phyloP scores from a whole-genome alignment of 441 rosid species.

The Macaranga tanarius region DNA sequence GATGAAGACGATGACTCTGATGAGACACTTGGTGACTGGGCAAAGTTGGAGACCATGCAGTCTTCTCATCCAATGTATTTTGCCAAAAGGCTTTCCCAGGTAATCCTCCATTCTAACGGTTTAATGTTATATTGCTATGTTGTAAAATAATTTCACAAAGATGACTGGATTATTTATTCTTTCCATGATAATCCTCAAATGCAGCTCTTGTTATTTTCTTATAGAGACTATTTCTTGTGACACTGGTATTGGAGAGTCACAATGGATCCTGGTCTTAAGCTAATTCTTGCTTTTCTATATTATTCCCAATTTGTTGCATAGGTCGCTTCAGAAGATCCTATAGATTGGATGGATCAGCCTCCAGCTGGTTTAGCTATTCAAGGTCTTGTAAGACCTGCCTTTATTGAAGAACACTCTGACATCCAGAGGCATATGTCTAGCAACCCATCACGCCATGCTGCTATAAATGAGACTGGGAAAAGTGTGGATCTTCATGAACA shows the following conservation, averaged over 20 bases:
- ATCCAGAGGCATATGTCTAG: conserved; percentile 60
- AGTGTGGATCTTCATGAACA: conserved; percentile 36
- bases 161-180: neutral
- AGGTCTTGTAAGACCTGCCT: conserved; percentile 75
- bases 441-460: conserved; percentile 27
- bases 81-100: conserved; percentile 82
- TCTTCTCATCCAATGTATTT: conserved; percentile 92
- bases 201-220: conserved; percentile 8
- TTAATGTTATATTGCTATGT: conserved; percentile 10
- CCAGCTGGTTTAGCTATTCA: conserved; percentile 86
- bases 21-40: conserved; percentile 82
- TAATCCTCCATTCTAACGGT: conserved; percentile 23
- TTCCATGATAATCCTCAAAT: conserved; percentile 4
- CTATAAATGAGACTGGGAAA: conserved; percentile 33
- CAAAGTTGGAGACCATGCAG: conserved; percentile 85
- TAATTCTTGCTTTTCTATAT: conserved; percentile 15
- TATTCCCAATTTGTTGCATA: conserved; percentile 28
- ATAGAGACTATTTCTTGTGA: neutral
- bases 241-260: neutral
- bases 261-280: neutral
- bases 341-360: conserved; percentile 90
- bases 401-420: conserved; percentile 68
- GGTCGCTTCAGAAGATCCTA: conserved; percentile 80
- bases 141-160: conserved; percentile 7
- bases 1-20: conserved; percentile 58